phyloP scores from a whole-genome alignment of 2,329 filamentous ascomycete genomes.

The Aspergillus amoenus region DNA sequence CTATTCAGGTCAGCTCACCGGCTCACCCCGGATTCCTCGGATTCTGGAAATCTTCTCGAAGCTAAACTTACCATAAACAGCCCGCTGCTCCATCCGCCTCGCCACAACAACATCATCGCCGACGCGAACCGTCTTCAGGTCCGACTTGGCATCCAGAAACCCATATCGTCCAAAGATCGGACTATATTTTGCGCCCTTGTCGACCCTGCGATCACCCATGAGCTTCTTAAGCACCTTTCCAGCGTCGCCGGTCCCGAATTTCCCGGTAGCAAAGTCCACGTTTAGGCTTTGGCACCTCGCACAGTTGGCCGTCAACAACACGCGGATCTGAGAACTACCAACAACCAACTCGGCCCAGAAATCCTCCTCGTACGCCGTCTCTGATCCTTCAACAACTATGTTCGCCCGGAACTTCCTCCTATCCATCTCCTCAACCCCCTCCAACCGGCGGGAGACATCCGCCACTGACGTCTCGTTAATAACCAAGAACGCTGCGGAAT shows the following conservation, averaged over 20 bases:
- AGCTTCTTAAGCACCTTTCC: conserved; percentile 68
- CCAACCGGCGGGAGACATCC: conserved; percentile 61
- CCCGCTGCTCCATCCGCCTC: conserved; percentile 51
- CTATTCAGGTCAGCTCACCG: neutral
- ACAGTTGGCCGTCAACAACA: conserved; percentile 69
- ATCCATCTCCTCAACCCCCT: conserved; percentile 53
- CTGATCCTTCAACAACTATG: conserved; percentile 63
- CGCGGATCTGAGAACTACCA: conserved; percentile 27
- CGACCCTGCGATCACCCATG: conserved; percentile 68
- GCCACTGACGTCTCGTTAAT: conserved; percentile 68
- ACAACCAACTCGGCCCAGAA: conserved; percentile 66
- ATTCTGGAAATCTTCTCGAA: neutral
- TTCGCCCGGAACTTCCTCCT: conserved; percentile 72
- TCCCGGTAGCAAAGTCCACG: conserved; percentile 68
- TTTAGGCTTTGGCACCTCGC: conserved; percentile 68
- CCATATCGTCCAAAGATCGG: conserved; percentile 74
- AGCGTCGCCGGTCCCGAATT: conserved; percentile 54
- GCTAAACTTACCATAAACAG: conserved; percentile 52
- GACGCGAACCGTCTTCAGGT: conserved; percentile 47
- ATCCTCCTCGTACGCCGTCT: conserved; percentile 65
- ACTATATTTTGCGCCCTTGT: conserved; percentile 64
- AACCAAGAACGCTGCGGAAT: conserved; percentile 63
- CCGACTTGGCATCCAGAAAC: conserved; percentile 51
- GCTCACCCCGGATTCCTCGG: neutral
- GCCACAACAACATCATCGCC: conserved; percentile 59